phyloP scores from a whole-genome alignment of 2,329 filamentous ascomycete species.

The Verticillium zaregamsianum region DNA sequence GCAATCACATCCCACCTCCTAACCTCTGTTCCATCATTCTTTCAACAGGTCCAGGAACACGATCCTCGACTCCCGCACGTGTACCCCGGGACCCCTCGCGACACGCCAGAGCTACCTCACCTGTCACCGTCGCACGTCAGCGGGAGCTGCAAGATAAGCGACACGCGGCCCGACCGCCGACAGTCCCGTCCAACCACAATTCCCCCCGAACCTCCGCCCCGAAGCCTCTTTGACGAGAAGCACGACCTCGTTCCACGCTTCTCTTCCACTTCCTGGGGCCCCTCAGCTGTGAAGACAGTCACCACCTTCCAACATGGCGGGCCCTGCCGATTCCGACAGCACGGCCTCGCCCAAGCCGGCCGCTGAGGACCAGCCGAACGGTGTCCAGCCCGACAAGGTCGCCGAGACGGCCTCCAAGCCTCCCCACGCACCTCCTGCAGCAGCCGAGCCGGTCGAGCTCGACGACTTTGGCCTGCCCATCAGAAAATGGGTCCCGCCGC shows the following conservation, averaged over 20 bases:
- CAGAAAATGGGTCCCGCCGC: constrained; percentile 39
- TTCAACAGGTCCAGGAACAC: not conserved
- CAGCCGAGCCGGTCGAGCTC: constrained; percentile 39
- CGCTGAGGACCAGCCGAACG: not conserved
- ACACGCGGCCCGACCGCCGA: not conserved
- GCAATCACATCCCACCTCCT: not conserved
- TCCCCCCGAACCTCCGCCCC: not conserved
- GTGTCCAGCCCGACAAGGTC: constrained; percentile 18
- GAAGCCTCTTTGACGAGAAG: not conserved
- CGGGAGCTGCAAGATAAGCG: not conserved
- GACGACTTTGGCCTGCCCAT: constrained; percentile 72
- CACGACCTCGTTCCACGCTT: not conserved
- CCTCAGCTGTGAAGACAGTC: constrained; percentile 4
- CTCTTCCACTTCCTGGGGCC: not conserved
- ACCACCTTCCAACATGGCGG: constrained; percentile 10
- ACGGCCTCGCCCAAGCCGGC: constrained; percentile 3
- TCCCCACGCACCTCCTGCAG: constrained; percentile 18
- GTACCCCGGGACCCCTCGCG: not conserved
- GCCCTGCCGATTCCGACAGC: constrained; percentile 8
- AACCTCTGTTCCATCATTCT: not conserved
- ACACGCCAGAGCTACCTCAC: not conserved
- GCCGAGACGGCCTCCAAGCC: constrained; percentile 19
- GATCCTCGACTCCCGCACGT: not conserved
- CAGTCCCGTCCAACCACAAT: not conserved
- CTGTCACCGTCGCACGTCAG: not conserved